A percentile compares a stretch with the other conserved stretches of the same genome.
Evolutionary conservation across 2,329 filamentous ascomycete genomes (phyloP).

Genomic region (Xylaria digitata): DNA sequence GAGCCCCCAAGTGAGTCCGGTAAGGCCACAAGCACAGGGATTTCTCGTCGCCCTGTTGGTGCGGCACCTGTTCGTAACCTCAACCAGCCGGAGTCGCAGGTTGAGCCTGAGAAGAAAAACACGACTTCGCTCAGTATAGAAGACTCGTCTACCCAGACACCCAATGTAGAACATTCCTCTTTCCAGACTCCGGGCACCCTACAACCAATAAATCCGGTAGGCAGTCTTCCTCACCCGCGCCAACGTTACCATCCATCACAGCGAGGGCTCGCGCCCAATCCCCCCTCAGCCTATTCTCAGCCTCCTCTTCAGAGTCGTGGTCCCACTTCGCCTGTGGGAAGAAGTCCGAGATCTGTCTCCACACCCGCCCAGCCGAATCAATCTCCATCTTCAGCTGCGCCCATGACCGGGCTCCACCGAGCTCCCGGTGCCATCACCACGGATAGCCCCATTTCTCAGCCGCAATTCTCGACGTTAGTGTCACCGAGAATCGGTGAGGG

Average conservation of each 20-base stretch:
- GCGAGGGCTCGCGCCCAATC: neutral
- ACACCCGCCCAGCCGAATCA: conserved; percentile 2
- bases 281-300: conserved; percentile 4
- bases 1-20: conserved; percentile 42
- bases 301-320: conserved; percentile 3
- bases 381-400: conserved; percentile 1
- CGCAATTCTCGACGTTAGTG: conserved; percentile 10
- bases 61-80: conserved; percentile 28
- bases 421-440: neutral
- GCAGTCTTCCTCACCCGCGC: conserved; percentile 31
- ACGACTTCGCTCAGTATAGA: conserved; percentile 30
- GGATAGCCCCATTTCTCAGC: neutral
- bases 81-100: conserved; percentile 30
- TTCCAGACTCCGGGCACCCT: conserved; percentile 27
- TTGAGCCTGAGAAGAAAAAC: conserved; percentile 28
- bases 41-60: conserved; percentile 42
- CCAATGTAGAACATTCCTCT: conserved; percentile 23
- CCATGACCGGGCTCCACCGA: conserved; percentile 8
- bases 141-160: conserved; percentile 15
- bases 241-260: conserved; percentile 17
- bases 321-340: conserved; percentile 28
- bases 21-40: conserved; percentile 33
- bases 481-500: conserved; percentile 1
- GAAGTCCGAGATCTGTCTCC: conserved; percentile 14
- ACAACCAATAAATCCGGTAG: conserved; percentile 28